These are phyloP conservation scores for Heritiera fomes DNA, from an alignment of 345 rosid species.

Conservation along the genomic window DNA sequence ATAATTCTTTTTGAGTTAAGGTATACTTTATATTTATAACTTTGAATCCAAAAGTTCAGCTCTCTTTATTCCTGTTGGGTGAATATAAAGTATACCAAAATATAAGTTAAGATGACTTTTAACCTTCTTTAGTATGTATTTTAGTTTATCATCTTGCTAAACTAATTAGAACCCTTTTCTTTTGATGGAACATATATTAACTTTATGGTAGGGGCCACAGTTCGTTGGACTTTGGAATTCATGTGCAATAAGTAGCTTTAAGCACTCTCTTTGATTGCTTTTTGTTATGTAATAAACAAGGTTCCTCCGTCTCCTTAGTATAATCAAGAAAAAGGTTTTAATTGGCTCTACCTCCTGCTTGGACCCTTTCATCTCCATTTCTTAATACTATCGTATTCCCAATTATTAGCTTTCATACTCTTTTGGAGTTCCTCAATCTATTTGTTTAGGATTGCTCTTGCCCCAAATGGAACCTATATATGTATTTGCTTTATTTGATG, in stretches of 20 bases:
- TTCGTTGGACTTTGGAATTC: too few relatives aligned
- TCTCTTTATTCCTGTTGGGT: too few relatives aligned
- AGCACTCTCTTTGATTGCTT: neutral
- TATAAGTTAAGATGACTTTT: too few relatives aligned
- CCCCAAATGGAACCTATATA: neutral
- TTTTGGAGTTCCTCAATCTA: neutral
- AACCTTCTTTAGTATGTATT: too few relatives aligned
- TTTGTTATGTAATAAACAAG: too few relatives aligned
- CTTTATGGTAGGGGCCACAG: too few relatives aligned
- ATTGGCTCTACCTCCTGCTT: conserved; percentile 3
- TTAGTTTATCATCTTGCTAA: too few relatives aligned
- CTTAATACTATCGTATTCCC: neutral
- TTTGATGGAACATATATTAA: too few relatives aligned
- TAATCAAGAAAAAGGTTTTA: conserved; percentile 8
- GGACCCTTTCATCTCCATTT: neutral
- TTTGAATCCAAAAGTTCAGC: too few relatives aligned
- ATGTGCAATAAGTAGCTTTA: neutral
- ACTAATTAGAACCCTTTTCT: too few relatives aligned
- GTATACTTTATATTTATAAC: neutral
- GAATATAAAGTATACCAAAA: too few relatives aligned
- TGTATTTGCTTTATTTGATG: neutral
- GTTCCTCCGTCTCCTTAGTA: too few relatives aligned
- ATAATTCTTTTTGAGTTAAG: neutral
- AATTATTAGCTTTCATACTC: neutral
- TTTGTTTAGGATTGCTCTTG: neutral